These are phyloP conservation scores for Talaromyces thailandensis DNA, from an alignment of 495 filamentous ascomycete species.

Conservation along the genomic window DNA sequence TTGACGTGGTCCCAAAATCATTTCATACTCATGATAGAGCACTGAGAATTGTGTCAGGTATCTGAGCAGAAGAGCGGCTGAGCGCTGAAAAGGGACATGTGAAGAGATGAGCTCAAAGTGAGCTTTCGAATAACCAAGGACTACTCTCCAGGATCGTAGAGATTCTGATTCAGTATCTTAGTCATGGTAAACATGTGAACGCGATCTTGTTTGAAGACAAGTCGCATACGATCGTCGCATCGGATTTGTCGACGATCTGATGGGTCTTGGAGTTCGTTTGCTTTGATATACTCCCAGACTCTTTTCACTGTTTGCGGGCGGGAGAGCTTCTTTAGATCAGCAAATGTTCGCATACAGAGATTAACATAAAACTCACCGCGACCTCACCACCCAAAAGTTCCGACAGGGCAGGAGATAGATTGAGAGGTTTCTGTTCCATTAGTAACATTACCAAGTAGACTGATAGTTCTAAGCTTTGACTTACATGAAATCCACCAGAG, in stretches of 20 bases:
- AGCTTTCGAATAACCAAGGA: neutral
- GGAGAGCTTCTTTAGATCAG: constrained; percentile 51
- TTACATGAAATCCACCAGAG: constrained; percentile 60
- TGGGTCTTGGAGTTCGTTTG: constrained; percentile 79
- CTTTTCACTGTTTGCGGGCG: constrained; percentile 92
- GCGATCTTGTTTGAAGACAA: constrained; percentile 81
- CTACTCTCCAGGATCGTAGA: constrained; percentile 57
- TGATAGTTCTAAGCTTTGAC: constrained; percentile 12
- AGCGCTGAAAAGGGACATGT: neutral
- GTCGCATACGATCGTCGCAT: constrained; percentile 83
- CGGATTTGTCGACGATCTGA: constrained; percentile 82
- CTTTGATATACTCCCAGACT: constrained; percentile 90
- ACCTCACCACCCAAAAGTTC: constrained; percentile 52
- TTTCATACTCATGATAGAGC: neutral
- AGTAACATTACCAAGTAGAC: neutral
- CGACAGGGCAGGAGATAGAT: constrained; percentile 56
- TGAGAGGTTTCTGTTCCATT: constrained; percentile 49
- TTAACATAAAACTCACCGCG: constrained; percentile 35
- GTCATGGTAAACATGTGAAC: constrained; percentile 99
- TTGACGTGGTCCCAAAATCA: neutral
- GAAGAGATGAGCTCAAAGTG: neutral
- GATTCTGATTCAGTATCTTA: constrained; percentile 61
- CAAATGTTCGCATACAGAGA: neutral
- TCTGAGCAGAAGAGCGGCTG: neutral
- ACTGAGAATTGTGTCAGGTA: neutral